Evolutionary conservation across 371 early-diverging fungal species (phyloP), one percentile per base, ranked within the genome.

Genomic region (Dichotomocladium elegans): DNA sequence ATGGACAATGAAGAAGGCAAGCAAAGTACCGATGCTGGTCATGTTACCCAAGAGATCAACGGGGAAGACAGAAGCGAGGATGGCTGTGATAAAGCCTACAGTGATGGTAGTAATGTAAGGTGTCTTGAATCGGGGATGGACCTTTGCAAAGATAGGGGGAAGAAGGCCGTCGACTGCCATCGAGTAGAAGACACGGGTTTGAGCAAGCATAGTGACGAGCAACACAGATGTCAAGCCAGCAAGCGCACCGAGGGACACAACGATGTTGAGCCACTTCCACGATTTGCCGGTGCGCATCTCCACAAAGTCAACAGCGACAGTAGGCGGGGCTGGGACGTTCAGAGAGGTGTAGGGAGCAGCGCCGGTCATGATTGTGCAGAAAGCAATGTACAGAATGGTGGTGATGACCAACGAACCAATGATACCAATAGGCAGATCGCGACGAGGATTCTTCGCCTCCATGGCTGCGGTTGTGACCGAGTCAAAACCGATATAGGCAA

Each of bases 81-180:
- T 35, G 0, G 93, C 85, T 56, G 86, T 83, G n/a, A 91, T 58
- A 8, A 68, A 14, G 12, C 93, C 94, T 0, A 87, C 65, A 4
- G 83, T 66, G 28, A 87, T 33, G 0, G 90, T 91, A 21, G 90
- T 70, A 7, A 88, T 53, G 37, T 83, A 83, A 14, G 94, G 93
- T 0, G 92, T 93, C 65, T 82, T 69, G 70, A 76, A 81, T 3
- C 61, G 50, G 14, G 80, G 77, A 55, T 86, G 81, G n/a, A 91
- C 62, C 22, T 77, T 79, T 41, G 83, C 77, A 55, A 93, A 87
- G 14, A 77, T 51, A 11, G 72, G 50, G 5, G 93, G 93, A 11
- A 93, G 70, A 24, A 93, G 68, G 5, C 93, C 93, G 66, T 93
- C 93, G 30, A 74, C 61, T n/a, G 94, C 89, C 93, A 95, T 93